Base-by-base conservation (phyloP, 177 flowering plant species). In the Tripterygium wilfordii region DNA sequence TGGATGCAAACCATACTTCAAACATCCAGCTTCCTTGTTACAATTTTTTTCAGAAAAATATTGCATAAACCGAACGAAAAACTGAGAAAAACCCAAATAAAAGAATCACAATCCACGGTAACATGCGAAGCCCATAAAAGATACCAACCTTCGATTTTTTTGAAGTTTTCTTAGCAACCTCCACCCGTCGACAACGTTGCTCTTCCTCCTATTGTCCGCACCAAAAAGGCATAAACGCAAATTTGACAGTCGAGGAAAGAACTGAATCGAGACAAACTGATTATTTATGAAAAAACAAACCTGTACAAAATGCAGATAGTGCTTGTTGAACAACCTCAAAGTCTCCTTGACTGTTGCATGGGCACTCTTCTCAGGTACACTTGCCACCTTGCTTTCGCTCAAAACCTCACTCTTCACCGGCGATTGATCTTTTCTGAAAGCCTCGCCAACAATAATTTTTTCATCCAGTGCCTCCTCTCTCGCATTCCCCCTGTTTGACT, bases 291-390 rank as follows among this genome's bases (percentile, higher is more conserved):
- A 22, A 0, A 13, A 21, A 48, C 51, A 26, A 29, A 82, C 90
- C 81, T 80, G 88, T 49, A 79, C 70, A 45, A 74, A 65, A 20
- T 77, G 82, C 13, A 86, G 88, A 49, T 72, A 86, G 53, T 65
- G 36, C 47, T 67, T 75, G 62, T 83, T 79, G 53, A 79, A 86
- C 16, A 59, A 26, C 61, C 90, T 68, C 9, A 83, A 14, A 0
- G 86, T 77, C 26, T 83, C 78, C 51, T 68, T 80, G 29, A 77
- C 90, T 51, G 48, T 61, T 0, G 72, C 65, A 47, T 53, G 14
- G 0, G 33, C 79, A 36, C 79, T 70, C 36, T 64, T 75, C 44
- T 56, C 69, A 12, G 21, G 51, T 54, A 29, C 29, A 48, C 12
- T 20, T 1, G n/a, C 48, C 2, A 16, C 35, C 18, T 20, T 10